phyloP scores from a whole-genome alignment of 129 eudicot species.

The Flaveria robusta region DNA sequence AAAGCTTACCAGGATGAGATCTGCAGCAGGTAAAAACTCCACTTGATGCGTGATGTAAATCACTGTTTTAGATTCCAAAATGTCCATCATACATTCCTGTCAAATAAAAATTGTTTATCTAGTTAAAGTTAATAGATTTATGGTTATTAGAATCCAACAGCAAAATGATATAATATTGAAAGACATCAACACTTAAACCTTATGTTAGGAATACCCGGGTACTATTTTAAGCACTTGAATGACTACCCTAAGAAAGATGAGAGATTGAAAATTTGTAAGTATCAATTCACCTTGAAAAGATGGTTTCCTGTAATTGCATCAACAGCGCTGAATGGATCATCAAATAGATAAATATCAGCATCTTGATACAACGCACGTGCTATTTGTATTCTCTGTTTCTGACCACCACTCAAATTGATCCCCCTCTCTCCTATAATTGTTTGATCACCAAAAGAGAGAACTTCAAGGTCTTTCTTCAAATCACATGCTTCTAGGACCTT shows the following conservation, averaged over 20 bases:
- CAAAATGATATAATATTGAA: not conserved
- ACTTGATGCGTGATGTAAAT: constrained; percentile 87
- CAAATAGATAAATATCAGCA: constrained; percentile 81
- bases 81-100: constrained; percentile 71
- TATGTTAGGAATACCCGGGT: not conserved
- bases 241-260: not conserved
- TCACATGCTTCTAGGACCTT: constrained; percentile 71
- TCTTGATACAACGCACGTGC: constrained; percentile 87
- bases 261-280: not conserved
- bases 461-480: too few species aligned
- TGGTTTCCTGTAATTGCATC: constrained; percentile 95
- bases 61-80: constrained; percentile 66
- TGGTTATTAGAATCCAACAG: too few species aligned
- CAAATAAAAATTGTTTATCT: not conserved
- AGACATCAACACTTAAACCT: not conserved
- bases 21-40: too few species aligned
- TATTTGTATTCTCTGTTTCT: too few species aligned
- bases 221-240: not conserved
- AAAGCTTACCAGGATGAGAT: constrained; percentile 70
- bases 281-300: constrained; percentile 64
- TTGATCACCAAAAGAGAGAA: too few species aligned
- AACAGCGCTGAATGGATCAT: constrained; percentile 96
- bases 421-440: too few species aligned
- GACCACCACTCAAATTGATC: too few species aligned
- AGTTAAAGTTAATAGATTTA: not conserved